These are phyloP conservation scores for Geotrichum bryndzae DNA, from an alignment of 1,139 yeast genomes.

Conservation along the genomic window DNA sequence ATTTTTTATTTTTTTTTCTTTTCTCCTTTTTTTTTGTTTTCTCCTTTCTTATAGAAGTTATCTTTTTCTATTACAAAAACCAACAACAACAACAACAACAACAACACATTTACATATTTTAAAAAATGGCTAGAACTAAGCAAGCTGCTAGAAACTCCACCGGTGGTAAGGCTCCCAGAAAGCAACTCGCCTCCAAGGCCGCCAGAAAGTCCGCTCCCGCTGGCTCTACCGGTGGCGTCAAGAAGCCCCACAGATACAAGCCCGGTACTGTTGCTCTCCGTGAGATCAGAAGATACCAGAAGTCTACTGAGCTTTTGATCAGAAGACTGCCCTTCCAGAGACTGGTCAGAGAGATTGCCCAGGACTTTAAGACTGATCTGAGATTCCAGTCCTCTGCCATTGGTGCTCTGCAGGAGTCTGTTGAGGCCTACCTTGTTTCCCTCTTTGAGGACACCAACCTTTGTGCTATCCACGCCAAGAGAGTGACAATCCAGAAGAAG, in stretches of 20 bases:
- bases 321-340: conserved; percentile 99
- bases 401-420: conserved; percentile 98
- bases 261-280: conserved; percentile 99
- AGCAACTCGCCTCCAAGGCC: conserved; percentile 97
- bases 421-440: conserved; percentile 91
- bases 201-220: conserved; percentile 89
- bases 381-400: conserved; percentile 98
- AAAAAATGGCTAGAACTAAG: conserved; percentile 92
- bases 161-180: conserved; percentile 99
- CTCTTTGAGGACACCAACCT: conserved; percentile 94
- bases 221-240: conserved; percentile 92
- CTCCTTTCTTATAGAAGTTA: background rate
- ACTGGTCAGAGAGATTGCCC: conserved; percentile 96
- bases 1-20: background rate
- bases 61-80: background rate
- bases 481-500: conserved; percentile 99
- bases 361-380: conserved; percentile 95
- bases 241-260: conserved; percentile 99
- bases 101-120: background rate
- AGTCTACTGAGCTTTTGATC: conserved; percentile 92
- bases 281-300: conserved; percentile 99
- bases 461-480: conserved; percentile 99
- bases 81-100: no score
- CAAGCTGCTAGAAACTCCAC: conserved; percentile 98
- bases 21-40: conserved; percentile 1